Conservation (phyloP, 225 moss, liverwort and hornwort species). For the Climacium dendroides region DNA sequence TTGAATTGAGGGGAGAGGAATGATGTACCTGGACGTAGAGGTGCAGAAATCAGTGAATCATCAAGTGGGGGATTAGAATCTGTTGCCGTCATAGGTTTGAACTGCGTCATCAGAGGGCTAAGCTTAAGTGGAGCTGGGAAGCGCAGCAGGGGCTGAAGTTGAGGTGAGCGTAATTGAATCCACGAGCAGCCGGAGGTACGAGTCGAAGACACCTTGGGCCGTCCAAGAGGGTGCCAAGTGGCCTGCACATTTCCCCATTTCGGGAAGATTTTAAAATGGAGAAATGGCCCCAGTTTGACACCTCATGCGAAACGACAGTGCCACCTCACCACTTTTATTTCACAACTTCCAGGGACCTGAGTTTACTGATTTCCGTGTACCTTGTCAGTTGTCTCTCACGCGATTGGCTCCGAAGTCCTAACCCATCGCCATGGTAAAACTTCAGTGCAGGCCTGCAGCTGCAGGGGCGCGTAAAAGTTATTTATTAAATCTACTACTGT, state of each 20-base stretch:
- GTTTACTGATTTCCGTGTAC: background rate
- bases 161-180: background rate
- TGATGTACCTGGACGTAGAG: background rate
- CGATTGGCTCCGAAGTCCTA: background rate
- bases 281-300: slow-evolving; percentile 9
- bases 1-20: background rate
- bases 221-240: slow-evolving; percentile 14
- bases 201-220: background rate
- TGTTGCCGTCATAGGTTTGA: background rate
- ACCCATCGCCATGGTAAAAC: too few relatives aligned
- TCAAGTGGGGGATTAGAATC: background rate
- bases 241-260: slow-evolving; percentile 7
- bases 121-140: background rate
- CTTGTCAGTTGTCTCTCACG: background rate
- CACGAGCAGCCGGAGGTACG: background rate
- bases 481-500: background rate
- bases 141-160: background rate
- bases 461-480: background rate
- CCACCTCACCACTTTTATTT: slow-evolving; percentile 11
- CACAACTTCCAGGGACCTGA: background rate
- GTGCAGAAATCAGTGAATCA: background rate
- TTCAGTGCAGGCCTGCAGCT: background rate
- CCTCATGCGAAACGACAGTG: background rate
- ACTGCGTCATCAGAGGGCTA: background rate
- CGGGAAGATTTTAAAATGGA: background rate